phyloP scores from a whole-genome alignment of 139 green algal genomes.

The Deuterostichococcus epilithicus region DNA sequence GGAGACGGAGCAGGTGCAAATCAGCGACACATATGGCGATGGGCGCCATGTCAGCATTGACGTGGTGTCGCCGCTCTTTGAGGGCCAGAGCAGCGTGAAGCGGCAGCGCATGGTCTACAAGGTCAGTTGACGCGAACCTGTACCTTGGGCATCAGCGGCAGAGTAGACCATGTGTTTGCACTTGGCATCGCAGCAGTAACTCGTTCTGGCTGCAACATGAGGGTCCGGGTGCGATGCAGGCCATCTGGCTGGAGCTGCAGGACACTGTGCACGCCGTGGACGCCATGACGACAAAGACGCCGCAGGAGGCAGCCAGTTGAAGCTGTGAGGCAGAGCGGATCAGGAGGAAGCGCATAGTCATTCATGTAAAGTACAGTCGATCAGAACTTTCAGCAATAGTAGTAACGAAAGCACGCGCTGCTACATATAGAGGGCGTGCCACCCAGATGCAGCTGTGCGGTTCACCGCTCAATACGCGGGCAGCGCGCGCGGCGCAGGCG shows the following conservation, averaged over 20 bases:
- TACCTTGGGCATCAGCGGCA: not conserved
- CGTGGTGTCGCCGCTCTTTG: constrained; percentile 63
- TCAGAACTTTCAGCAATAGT: no score
- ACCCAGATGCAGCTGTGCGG: no score
- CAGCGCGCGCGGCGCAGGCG: not conserved
- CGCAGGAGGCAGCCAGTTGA: constrained; percentile 41
- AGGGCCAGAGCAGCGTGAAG: constrained; percentile 51
- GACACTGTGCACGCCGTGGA: constrained; percentile 82
- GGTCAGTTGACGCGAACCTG: constrained; percentile 28
- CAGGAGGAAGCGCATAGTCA: no score
- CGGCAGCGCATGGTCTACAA: constrained; percentile 81
- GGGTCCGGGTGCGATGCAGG: constrained; percentile 38
- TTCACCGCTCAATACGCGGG: not conserved
- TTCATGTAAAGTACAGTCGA: no score
- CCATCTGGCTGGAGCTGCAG: constrained; percentile 83
- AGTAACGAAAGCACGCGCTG: no score
- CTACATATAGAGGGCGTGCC: no score
- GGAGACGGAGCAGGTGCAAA: not conserved
- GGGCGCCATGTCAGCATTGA: constrained; percentile 76
- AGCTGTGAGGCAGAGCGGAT: no score
- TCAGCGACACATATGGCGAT: not conserved
- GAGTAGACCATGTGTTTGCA: no score
- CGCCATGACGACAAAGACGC: constrained; percentile 73
- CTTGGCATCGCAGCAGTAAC: not conserved
- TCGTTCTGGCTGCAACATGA: not conserved